Percentiles rank a stretch among this genome's conserved stretches.
These are phyloP conservation scores for Allium sativum DNA, from an alignment of 106 monocot species.

Conservation along the genomic window DNA sequence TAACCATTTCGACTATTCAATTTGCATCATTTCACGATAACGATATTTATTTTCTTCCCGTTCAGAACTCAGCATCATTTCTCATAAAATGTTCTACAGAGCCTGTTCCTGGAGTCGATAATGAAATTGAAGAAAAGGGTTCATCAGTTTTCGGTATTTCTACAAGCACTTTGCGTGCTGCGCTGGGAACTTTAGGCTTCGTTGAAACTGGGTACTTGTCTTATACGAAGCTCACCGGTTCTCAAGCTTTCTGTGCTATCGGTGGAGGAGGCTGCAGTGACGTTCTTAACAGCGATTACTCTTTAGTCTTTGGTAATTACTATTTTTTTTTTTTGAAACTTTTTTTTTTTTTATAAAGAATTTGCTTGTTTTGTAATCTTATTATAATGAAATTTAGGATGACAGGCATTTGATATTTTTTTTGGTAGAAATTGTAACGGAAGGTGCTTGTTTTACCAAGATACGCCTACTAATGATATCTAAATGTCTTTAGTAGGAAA, in stretches of 20 bases:
- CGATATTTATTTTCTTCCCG: not conserved
- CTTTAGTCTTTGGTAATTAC: slow-evolving; percentile 50
- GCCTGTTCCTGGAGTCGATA: slow-evolving; percentile 17
- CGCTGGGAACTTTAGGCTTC: slow-evolving; percentile 62
- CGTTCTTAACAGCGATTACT: slow-evolving; percentile 87
- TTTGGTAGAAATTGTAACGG: too few relatives aligned
- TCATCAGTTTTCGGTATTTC: slow-evolving; percentile 30
- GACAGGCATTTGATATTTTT: too few relatives aligned
- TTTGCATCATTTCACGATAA: too few relatives aligned
- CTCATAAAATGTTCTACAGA: slow-evolving; percentile 17
- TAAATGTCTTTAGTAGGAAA: too few relatives aligned
- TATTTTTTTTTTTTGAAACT: too few relatives aligned
- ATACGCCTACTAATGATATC: too few relatives aligned
- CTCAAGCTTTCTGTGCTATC: slow-evolving; percentile 76
- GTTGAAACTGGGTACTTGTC: slow-evolving; percentile 77
- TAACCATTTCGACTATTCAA: too few relatives aligned
- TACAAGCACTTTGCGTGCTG: slow-evolving; percentile 49
- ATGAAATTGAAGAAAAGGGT: not conserved
- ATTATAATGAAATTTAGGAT: too few relatives aligned
- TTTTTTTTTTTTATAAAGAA: not conserved
- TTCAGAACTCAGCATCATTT: not conserved
- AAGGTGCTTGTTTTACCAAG: too few relatives aligned
- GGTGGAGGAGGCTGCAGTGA: slow-evolving; percentile 66
- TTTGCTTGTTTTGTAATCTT: too few relatives aligned
- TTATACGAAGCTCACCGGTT: slow-evolving; percentile 53